Base-by-base conservation (phyloP, 805 yeast genomes). In the Hanseniaspora thailandica region DNA sequence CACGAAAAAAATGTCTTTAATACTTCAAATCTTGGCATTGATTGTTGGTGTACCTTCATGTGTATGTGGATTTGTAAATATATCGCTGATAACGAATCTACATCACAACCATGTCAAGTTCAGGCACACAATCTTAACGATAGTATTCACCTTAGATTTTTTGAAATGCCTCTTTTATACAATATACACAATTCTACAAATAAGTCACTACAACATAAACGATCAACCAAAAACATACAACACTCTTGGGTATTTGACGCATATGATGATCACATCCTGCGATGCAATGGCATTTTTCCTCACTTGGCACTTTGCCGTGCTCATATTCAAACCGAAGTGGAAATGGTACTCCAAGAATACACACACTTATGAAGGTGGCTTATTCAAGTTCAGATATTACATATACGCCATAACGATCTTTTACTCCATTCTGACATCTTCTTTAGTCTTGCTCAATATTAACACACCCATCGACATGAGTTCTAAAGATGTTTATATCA, bases 191-290 rank as follows among this genome's bases (percentile, higher is more conserved):
- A 59, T 81, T 15, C 71, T 82, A 33, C 63, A 86, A 55, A 69
- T 86, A 36, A 86, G 80, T 62, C 90, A 94, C 0, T 65, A 80
- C 0, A 67, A 84, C 39, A 77, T 80, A 2, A 78, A 77, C 62
- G 73, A 71, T 54, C 71, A 71, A 58, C 67, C 70, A 39, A 66
- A 63, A 28, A 77, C 82, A 61, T 77, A 82, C 60, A 78, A 81
- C 61, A 76, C 79, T 5, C 74, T 82, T 31, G 96, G 95, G 2
- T 87, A 84, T 72, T 80, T 86, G 65, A 84, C 94, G 1, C 85
- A 89, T 3, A 73, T 80, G 36, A 74, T 86, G 23, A 82, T 84
- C 10, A 93, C 85, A 65, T 95, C 95, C 20, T 87, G 89, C 1
- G 97, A 88, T 67, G 87, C 86, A 50, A 69, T 86, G 34, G 75